Evolutionary conservation across 331 rosid genomes (phyloP).

Genomic region (Rhamnella rubrinervis): DNA sequence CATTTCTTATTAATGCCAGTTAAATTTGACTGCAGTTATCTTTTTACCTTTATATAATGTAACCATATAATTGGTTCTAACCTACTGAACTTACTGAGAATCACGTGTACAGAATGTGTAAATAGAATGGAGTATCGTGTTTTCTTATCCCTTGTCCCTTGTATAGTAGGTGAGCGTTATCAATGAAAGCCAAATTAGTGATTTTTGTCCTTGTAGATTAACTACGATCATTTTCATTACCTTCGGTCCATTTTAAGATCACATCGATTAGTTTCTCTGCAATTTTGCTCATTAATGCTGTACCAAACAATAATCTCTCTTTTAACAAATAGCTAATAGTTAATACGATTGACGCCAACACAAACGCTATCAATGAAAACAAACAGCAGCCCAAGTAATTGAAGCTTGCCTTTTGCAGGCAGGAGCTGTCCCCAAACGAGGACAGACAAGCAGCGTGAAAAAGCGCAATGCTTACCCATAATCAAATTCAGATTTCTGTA

Average conservation of each 20-base stretch:
- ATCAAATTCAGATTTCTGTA: neutral
- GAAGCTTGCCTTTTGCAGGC: slow-evolving; percentile 24
- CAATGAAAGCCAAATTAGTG: neutral
- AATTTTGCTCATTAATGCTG: too few species aligned
- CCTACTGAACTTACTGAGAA: slow-evolving; percentile 32
- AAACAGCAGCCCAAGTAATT: too few species aligned
- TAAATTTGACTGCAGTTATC: slow-evolving; percentile 32
- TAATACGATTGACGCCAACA: too few species aligned
- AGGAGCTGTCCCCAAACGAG: slow-evolving; percentile 21
- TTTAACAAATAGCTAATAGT: too few species aligned
- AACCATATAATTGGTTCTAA: slow-evolving; percentile 48
- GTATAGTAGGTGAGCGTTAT: neutral
- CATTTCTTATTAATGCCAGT: slow-evolving; percentile 20
- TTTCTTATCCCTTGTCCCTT: slow-evolving; percentile 11
- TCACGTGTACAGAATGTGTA: slow-evolving; percentile 64
- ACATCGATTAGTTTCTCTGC: too few species aligned
- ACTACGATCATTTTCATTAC: too few species aligned
- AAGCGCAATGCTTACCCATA: neutral
- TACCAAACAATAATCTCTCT: too few species aligned
- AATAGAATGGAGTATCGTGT: slow-evolving; percentile 36
- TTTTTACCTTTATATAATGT: neutral
- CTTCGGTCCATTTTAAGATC: too few species aligned
- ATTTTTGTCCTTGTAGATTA: too few species aligned
- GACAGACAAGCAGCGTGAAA: slow-evolving; percentile 3
- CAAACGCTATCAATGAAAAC: too few species aligned